These are phyloP conservation scores for Rhodosporidiobolus odoratus DNA, from an alignment of 768 basidiomycete species.

Conservation along the genomic window DNA sequence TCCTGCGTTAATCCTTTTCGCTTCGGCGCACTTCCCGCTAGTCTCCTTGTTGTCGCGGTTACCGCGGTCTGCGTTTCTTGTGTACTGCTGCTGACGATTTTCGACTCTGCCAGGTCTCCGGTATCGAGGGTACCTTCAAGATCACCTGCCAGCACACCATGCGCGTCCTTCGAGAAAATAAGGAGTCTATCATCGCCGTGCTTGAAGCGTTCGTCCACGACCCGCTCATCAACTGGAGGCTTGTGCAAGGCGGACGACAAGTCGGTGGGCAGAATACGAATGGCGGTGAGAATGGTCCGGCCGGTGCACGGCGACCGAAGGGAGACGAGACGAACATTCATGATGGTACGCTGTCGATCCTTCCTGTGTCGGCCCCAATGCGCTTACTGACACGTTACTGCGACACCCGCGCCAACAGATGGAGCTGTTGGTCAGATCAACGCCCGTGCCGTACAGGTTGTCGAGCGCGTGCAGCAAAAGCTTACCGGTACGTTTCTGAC, in stretches of 20 bases:
- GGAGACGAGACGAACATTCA: slow-evolving; percentile 39
- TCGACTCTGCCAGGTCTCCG: slow-evolving; percentile 66
- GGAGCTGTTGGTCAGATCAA: slow-evolving; percentile 76
- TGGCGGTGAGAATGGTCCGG: slow-evolving; percentile 24
- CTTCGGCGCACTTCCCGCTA: background rate
- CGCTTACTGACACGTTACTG: background rate
- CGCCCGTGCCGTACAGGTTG: slow-evolving; percentile 80
- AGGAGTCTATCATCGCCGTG: slow-evolving; percentile 98
- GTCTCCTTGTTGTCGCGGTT: background rate
- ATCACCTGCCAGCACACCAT: slow-evolving; percentile 76
- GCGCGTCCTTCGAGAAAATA: slow-evolving; percentile 90
- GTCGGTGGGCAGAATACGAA: slow-evolving; percentile 23
- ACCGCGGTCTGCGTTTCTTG: no score
- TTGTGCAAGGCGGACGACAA: slow-evolving; percentile 35
- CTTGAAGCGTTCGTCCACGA: slow-evolving; percentile 98
- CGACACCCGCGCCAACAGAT: slow-evolving; percentile 49
- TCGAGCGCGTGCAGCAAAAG: slow-evolving; percentile 91
- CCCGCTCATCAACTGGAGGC: slow-evolving; percentile 76
- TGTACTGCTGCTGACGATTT: background rate
- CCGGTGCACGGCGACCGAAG: slow-evolving; percentile 20
- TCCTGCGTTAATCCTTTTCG: background rate
- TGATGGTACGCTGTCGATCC: slow-evolving; percentile 11
- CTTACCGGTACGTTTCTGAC: slow-evolving; percentile 62
- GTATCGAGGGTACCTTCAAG: slow-evolving; percentile 94
- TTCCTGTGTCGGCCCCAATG: no score